Conservation (phyloP, 2,329 filamentous ascomycete species). For the Dothiorella sarmentorum region DNA sequence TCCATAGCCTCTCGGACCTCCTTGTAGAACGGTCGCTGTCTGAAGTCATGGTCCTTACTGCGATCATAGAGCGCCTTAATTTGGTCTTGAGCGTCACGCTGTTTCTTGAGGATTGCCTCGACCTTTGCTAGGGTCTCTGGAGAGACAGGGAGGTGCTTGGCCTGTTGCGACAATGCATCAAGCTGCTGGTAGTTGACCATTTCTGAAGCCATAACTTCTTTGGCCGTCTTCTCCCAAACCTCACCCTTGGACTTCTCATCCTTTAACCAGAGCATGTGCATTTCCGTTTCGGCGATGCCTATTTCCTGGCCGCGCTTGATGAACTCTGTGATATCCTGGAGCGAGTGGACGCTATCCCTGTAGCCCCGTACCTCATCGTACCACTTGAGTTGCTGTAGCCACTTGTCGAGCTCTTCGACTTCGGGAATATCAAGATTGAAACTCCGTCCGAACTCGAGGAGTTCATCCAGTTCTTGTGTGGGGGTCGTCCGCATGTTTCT, state of each 20-base stretch:
- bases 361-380: constrained; percentile 69
- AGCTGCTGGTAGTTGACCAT: constrained; percentile 91
- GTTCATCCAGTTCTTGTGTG: constrained; percentile 63
- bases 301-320: constrained; percentile 75
- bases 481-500: constrained; percentile 21
- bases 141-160: constrained; percentile 74
- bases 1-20: constrained; percentile 91
- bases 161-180: constrained; percentile 84
- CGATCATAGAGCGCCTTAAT: constrained; percentile 78
- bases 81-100: constrained; percentile 87
- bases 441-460: constrained; percentile 82
- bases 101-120: constrained; percentile 90
- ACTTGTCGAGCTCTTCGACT: constrained; percentile 73
- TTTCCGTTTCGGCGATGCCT: constrained; percentile 74
- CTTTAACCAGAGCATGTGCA: constrained; percentile 70
- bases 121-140: constrained; percentile 75
- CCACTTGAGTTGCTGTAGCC: constrained; percentile 86
- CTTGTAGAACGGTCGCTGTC: constrained; percentile 77
- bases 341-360: constrained; percentile 63
- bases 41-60: constrained; percentile 70
- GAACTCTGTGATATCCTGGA: constrained; percentile 75
- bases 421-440: constrained; percentile 93
- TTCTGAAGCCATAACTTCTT: constrained; percentile 89
- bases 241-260: constrained; percentile 75
- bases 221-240: constrained; percentile 88